Conservation (phyloP, 73 alveolate genomes). For the Uronychia binucleata region DNA sequence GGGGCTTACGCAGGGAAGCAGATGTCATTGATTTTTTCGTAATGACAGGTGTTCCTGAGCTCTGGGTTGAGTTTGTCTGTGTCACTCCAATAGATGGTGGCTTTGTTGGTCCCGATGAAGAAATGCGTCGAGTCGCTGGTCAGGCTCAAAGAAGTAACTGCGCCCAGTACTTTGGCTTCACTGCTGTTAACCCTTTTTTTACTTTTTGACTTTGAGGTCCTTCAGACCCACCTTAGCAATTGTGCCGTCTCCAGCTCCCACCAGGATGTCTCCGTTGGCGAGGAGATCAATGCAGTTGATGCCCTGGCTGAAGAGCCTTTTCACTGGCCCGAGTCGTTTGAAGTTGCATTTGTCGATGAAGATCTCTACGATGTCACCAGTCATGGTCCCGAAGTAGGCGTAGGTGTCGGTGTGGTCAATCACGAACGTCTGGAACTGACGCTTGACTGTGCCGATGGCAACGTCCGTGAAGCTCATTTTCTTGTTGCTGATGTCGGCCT, state of each 20-base stretch:
- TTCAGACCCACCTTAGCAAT: constrained; percentile 65
- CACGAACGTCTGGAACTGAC: constrained; percentile 40
- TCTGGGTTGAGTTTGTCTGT: constrained; percentile 61
- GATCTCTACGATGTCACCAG: constrained; percentile 78
- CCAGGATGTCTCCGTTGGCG: constrained; percentile 60
- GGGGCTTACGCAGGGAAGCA: constrained; percentile 29
- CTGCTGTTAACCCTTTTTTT: background rate
- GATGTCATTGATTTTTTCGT: constrained; percentile 43
- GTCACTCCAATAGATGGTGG: constrained; percentile 69
- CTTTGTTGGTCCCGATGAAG: constrained; percentile 56
- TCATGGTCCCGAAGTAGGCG: constrained; percentile 80
- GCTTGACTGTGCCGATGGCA: constrained; percentile 85
- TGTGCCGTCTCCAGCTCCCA: constrained; percentile 84
- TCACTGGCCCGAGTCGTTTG: constrained; percentile 77
- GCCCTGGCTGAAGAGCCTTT: constrained; percentile 68
- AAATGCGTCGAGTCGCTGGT: constrained; percentile 60
- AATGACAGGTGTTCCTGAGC: constrained; percentile 61
- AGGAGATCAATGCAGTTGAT: constrained; percentile 56
- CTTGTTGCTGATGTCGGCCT: constrained; percentile 30
- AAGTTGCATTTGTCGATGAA: constrained; percentile 65
- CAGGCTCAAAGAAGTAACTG: constrained; percentile 60
- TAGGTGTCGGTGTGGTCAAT: constrained; percentile 68
- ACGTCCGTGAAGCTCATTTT: constrained; percentile 61
- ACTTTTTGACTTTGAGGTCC: constrained; percentile 59
- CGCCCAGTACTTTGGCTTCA: constrained; percentile 73